Evolutionary conservation across 306 rosid genomes (phyloP).

Genomic region (Aeschynomene evenia): DNA sequence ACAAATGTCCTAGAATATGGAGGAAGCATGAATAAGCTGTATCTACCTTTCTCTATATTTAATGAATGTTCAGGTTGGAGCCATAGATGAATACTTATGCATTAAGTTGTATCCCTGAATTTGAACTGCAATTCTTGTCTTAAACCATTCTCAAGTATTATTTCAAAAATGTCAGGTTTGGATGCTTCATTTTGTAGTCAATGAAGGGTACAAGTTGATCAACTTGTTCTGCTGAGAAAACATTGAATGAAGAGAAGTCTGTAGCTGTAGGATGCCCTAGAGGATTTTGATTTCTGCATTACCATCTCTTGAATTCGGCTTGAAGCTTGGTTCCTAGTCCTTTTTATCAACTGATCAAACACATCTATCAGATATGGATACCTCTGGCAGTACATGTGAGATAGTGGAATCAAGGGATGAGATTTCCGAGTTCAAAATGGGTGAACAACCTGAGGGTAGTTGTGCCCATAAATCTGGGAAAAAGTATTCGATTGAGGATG

Average conservation of each 20-base stretch:
- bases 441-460: constrained; percentile 51
- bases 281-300: constrained; percentile 30
- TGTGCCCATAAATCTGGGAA: constrained; percentile 47
- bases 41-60: background rate
- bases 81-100: background rate
- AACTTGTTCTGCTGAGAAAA: constrained; percentile 30
- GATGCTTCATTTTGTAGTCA: constrained; percentile 48
- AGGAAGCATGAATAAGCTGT: too few relatives aligned
- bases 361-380: constrained; percentile 52
- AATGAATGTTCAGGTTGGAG: background rate
- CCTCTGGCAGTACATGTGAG: constrained; percentile 53
- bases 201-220: constrained; percentile 25
- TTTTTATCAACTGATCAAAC: constrained; percentile 28
- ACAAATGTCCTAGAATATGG: too few relatives aligned
- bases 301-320: constrained; percentile 53
- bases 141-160: constrained; percentile 38
- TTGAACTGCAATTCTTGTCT: constrained; percentile 15
- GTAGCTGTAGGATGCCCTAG: constrained; percentile 32
- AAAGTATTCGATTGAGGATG: constrained; percentile 82
- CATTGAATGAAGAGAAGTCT: constrained; percentile 44
- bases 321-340: constrained; percentile 31
- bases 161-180: constrained; percentile 48
- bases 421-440: constrained; percentile 43
- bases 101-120: background rate
- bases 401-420: constrained; percentile 78